Evolutionary conservation across 2,329 filamentous ascomycete species (phyloP), one percentile per base, ranked within the genome.

Genomic region (Cytospora schulzeri): DNA sequence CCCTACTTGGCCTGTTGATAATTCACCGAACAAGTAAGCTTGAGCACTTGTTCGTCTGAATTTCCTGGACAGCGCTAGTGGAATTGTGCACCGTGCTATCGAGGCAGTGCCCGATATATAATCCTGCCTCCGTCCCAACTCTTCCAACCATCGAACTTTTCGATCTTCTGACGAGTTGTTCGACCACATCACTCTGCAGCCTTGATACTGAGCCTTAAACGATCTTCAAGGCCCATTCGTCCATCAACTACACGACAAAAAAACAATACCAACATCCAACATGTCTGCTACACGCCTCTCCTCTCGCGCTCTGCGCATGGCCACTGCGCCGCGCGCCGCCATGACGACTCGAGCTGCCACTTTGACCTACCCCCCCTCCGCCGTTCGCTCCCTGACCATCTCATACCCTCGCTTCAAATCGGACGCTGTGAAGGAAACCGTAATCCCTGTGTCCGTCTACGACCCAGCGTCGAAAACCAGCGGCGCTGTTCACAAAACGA

Each of bases 381-480:
- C 38, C 6, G 14, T 28, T 0, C 78, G 79, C 41, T 69, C 76
- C 38, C 77, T 81, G 67, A 75, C 74, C 15, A 69, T 74, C 51
- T 76, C 77, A 2, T 69, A 75, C 24, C 67, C 73, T 52, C 77
- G 76, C 68, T 68, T 72, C 60, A 84, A 81, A 73, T 81, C 79
- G 70, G 82, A 81, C 65, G 81, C 84, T 15, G 81, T 86, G 67
- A 81, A 80, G 68, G 83, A 86, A 77, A 83, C 82, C 69, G 82
- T 85, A 71, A 76, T 87, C 19, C 83, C 84, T 31, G 83, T 86
- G 62, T 84, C 83, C 26, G 77, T 84, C 70, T 87, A 86, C 73
- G 74, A 73, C 33, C 76, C 79, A 7, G 78, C 82, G 64, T 72
- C 76, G 61, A 81, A 84, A 69, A 69, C 73, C 38, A 74, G 74